These are phyloP conservation scores for Neofusicoccum ribis DNA, from an alignment of 2,329 filamentous ascomycete genomes.

Conservation along the genomic window DNA sequence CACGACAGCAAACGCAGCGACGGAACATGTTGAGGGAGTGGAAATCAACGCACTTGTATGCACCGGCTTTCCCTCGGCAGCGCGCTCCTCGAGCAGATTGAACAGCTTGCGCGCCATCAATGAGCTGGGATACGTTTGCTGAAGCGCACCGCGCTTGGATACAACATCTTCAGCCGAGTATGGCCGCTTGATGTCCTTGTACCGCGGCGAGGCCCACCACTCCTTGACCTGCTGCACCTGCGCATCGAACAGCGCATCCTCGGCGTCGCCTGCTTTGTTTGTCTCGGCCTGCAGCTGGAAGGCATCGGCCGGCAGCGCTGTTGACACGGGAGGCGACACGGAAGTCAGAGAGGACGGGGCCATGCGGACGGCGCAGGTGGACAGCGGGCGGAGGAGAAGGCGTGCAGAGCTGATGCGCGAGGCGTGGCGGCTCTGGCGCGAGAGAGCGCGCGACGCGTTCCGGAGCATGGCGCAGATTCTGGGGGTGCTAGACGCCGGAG, in stretches of 20 bases:
- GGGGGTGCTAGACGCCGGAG: too few species aligned
- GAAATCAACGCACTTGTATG: conserved; percentile 72
- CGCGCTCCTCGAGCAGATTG: conserved; percentile 77
- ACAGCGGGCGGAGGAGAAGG: conserved; percentile 37
- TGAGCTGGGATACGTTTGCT: conserved; percentile 87
- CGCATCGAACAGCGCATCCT: conserved; percentile 81
- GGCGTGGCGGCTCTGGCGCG: conserved; percentile 33
- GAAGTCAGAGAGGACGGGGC: conserved; percentile 52
- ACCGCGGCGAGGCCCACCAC: conserved; percentile 89
- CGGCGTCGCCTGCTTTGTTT: conserved; percentile 74
- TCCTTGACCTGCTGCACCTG: conserved; percentile 82
- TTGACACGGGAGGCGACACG: conserved; percentile 63
- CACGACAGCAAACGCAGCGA: not conserved
- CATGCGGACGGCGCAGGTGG: conserved; percentile 52
- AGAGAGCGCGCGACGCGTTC: conserved; percentile 37
- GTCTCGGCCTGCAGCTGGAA: conserved; percentile 82
- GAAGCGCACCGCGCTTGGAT: conserved; percentile 84
- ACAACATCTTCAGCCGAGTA: conserved; percentile 91
- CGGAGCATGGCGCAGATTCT: conserved; percentile 34
- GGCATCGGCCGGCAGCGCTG: conserved; percentile 66
- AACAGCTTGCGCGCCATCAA: conserved; percentile 95
- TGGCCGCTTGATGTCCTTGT: conserved; percentile 83
- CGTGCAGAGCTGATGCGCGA: conserved; percentile 26
- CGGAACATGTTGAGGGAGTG: conserved; percentile 14
- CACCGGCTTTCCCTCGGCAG: conserved; percentile 78